Conservation (phyloP, 140 eudicot species). For the Stevia rebaudiana region DNA sequence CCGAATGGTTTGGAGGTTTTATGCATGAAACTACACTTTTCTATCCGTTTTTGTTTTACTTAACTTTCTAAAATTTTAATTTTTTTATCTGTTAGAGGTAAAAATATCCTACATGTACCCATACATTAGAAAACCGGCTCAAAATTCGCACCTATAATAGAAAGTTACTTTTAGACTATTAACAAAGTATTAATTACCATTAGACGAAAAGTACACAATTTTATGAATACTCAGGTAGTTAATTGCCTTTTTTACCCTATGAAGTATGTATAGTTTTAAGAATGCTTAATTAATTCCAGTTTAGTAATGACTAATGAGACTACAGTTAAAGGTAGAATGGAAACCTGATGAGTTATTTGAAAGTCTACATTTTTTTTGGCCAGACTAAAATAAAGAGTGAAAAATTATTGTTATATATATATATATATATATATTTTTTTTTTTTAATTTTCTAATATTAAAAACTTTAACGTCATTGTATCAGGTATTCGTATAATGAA, state of each 20-base stretch:
- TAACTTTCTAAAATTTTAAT: neutral
- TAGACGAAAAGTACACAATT: neutral
- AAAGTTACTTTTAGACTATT: neutral
- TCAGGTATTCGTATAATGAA: conserved; percentile 74
- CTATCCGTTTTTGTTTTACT: neutral
- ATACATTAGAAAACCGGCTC: neutral
- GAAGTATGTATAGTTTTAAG: neutral
- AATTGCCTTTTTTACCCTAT: neutral
- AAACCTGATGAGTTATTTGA: neutral
- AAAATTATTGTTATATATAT: too few species aligned
- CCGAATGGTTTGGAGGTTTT: neutral
- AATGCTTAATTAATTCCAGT: neutral
- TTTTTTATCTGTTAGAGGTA: neutral
- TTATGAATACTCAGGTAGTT: neutral
- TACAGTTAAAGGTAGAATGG: neutral
- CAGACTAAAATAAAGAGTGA: neutral
- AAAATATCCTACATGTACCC: neutral
- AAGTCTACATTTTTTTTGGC: neutral
- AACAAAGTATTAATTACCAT: neutral
- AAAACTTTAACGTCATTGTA: neutral
- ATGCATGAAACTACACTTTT: neutral
- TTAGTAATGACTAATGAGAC: neutral
- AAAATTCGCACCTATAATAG: neutral
- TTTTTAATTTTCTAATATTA: neutral
- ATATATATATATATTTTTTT: neutral